Evolutionary conservation across 768 basidiomycete species (phyloP).

Genomic region (Candolleomyces efflorescens): DNA sequence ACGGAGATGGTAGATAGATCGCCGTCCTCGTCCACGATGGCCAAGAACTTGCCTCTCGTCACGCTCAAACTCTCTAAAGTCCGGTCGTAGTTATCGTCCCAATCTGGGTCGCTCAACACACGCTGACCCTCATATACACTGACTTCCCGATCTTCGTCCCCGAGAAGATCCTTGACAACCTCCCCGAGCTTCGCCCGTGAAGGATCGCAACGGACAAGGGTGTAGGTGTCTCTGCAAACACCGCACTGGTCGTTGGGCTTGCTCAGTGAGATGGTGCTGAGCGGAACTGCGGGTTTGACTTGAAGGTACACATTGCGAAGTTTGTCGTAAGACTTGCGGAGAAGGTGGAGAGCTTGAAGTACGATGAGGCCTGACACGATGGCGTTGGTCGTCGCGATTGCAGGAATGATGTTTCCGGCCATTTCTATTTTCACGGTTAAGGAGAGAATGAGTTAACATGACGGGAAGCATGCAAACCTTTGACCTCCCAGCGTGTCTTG

Average conservation of each 20-base stretch:
- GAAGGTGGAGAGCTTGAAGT: conserved; percentile 82
- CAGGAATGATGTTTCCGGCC: conserved; percentile 99
- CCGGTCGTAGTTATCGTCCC: conserved; percentile 81
- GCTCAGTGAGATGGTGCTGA: conserved; percentile 63
- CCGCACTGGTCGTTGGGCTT: conserved; percentile 77
- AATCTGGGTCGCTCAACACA: conserved; percentile 88
- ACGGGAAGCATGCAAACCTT: too few relatives aligned
- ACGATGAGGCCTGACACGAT: conserved; percentile 95
- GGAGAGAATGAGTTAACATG: conserved; percentile 5
- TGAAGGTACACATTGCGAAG: conserved; percentile 77
- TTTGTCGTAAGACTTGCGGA: conserved; percentile 57
- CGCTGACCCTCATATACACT: conserved; percentile 86
- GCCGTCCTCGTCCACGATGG: conserved; percentile 85
- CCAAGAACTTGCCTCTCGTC: conserved; percentile 79
- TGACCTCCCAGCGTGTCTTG: conserved; percentile 96
- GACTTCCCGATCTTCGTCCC: conserved; percentile 57
- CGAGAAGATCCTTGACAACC: conserved; percentile 64
- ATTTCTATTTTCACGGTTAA: conserved; percentile 59
- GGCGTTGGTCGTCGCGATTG: conserved; percentile 98
- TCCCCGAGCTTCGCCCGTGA: conserved; percentile 64
- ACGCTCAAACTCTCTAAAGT: conserved; percentile 82
- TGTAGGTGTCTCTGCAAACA: conserved; percentile 84
- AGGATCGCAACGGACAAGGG: conserved; percentile 70
- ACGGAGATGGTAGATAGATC: conserved; percentile 69
- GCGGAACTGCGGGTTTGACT: conserved; percentile 73